Percentiles rank a stretch among this genome's conserved stretches.
Conservation (phyloP, 345 rosid genomes). For the Eucalyptus globulus region DNA sequence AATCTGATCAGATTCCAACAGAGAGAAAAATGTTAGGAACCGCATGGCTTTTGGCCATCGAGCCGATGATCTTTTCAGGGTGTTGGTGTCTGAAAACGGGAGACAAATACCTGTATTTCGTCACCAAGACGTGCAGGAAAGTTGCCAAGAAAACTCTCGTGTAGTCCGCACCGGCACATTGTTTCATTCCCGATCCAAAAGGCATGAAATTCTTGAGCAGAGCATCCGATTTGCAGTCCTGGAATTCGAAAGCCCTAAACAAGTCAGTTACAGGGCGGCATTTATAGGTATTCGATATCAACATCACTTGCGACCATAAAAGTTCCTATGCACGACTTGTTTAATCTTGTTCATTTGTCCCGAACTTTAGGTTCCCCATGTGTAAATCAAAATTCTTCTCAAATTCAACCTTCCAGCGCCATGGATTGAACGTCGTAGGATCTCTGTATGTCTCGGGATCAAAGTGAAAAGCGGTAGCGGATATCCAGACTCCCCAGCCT, state of each 20-base stretch:
- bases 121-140: not conserved
- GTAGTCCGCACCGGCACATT: conserved; percentile 16
- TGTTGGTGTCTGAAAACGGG: not conserved
- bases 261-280: not conserved
- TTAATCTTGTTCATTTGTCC: not conserved
- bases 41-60: not conserved
- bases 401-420: conserved; percentile 8
- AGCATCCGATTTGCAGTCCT: not conserved
- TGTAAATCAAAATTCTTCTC: not conserved
- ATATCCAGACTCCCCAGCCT: conserved; percentile 2
- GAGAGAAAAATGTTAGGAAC: not conserved
- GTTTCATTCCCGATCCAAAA: conserved; percentile 14
- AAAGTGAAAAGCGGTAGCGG: not conserved
- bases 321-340: not conserved
- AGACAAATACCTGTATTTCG: not conserved
- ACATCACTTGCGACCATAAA: not conserved
- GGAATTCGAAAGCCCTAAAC: not conserved
- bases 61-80: not conserved
- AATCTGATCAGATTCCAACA: not conserved
- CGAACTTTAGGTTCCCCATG: not conserved
- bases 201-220: conserved; percentile 16
- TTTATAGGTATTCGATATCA: not conserved
- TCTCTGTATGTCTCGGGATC: not conserved
- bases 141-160: not conserved
- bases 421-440: conserved; percentile 11